Conservation (phyloP, 805 yeast species). For the Sporopachydermia quercuum region DNA sequence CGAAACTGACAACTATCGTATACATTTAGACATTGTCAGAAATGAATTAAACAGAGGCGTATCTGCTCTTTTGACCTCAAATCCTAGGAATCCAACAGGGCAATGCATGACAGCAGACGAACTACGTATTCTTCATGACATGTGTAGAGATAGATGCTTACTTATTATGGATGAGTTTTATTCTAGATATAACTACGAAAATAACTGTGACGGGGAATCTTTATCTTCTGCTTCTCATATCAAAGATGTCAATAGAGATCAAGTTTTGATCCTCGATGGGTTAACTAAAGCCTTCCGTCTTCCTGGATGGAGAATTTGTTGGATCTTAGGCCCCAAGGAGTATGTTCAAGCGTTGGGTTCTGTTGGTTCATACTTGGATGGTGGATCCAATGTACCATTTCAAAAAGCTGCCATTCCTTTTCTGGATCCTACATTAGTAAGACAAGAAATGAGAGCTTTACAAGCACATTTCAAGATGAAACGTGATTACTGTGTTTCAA, state of each 20-base stretch:
- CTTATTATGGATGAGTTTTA: conserved; percentile 52
- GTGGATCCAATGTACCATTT: conserved; percentile 48
- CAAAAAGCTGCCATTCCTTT: conserved; percentile 44
- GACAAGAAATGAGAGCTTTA: conserved; percentile 38
- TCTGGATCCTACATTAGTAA: conserved; percentile 35
- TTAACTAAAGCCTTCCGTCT: conserved; percentile 45
- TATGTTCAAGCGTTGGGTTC: conserved; percentile 39
- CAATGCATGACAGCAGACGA: conserved; percentile 33
- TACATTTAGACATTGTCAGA: conserved; percentile 36
- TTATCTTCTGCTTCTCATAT: conserved; percentile 35
- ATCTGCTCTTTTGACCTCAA: conserved; percentile 40
- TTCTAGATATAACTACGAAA: conserved; percentile 40
- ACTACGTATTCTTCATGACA: conserved; percentile 31
- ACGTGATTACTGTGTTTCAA: conserved; percentile 36
- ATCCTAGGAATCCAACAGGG: conserved; percentile 53
- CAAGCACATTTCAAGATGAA: conserved; percentile 42
- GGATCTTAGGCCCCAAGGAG: conserved; percentile 50
- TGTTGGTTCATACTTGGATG: conserved; percentile 46
- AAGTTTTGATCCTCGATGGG: conserved; percentile 45
- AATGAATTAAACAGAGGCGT: conserved; percentile 43
- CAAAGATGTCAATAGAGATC: conserved; percentile 40
- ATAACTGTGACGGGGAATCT: conserved; percentile 36
- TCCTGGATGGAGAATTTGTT: conserved; percentile 52
- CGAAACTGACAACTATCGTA: conserved; percentile 40
- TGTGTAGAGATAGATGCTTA: conserved; percentile 37